Conservation (phyloP, 352 stramenopile species). For the Phytophthora cactorum region DNA sequence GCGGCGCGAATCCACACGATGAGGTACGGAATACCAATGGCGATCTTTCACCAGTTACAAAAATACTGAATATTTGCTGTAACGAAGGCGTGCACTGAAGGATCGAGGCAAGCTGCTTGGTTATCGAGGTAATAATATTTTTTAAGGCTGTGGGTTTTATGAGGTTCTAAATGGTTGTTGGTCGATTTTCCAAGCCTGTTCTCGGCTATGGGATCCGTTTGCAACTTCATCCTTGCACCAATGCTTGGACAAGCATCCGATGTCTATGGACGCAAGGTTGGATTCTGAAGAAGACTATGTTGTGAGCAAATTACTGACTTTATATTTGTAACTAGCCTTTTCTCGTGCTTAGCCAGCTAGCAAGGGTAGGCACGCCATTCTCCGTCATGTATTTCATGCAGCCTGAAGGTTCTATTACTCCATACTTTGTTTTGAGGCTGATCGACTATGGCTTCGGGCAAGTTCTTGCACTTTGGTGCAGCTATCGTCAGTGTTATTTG, state of each 20-base stretch:
- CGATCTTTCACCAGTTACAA: background rate
- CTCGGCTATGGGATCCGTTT: constrained; percentile 59
- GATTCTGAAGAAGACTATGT: background rate
- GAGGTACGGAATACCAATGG: constrained; percentile 28
- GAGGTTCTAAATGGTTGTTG: background rate
- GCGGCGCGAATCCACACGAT: constrained; percentile 51
- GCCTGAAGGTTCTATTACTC: constrained; percentile 56
- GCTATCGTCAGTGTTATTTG: background rate
- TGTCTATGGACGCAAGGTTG: constrained; percentile 78
- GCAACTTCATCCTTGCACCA: constrained; percentile 73
- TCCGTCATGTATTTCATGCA: constrained; percentile 77
- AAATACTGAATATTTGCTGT: constrained; percentile 4
- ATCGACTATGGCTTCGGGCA: constrained; percentile 74
- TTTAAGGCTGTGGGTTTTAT: background rate
- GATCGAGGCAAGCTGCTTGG: constrained; percentile 75
- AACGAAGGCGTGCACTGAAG: constrained; percentile 56
- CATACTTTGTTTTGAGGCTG: constrained; percentile 70
- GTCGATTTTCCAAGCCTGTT: constrained; percentile 48
- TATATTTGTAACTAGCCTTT: constrained; percentile 53
- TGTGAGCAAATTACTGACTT: background rate
- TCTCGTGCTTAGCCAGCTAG: constrained; percentile 68
- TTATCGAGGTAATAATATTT: constrained; percentile 55
- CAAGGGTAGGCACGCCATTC: constrained; percentile 65
- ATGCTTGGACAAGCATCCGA: constrained; percentile 80
- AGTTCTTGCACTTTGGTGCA: background rate